Conservation (phyloP, 176 grass and related monocot genomes). For the Phragmites australis region DNA sequence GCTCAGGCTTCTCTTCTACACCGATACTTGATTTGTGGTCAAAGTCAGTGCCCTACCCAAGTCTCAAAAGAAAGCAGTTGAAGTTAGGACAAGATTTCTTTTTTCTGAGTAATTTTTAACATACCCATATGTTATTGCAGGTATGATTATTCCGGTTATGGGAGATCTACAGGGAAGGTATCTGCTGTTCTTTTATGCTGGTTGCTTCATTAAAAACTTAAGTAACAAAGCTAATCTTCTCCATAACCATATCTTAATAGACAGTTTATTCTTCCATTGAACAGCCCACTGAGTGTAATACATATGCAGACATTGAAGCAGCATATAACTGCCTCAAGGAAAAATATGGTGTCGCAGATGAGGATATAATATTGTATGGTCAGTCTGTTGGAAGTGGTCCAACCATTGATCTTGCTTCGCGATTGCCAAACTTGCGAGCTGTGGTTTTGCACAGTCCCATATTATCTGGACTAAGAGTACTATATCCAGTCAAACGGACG, state of each 20-base stretch:
- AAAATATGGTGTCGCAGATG: constrained; percentile 72
- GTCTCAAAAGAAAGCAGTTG: background rate
- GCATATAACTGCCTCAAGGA: constrained; percentile 89
- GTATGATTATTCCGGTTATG: constrained; percentile 93
- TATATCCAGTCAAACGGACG: constrained; percentile 79
- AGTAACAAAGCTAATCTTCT: constrained; percentile 37
- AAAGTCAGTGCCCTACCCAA: constrained; percentile 13
- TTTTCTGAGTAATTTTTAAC: constrained; percentile 12
- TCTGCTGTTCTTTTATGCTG: constrained; percentile 29
- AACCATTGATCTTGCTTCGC: constrained; percentile 87
- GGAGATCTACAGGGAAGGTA: constrained; percentile 91
- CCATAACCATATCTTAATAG: constrained; percentile 54
- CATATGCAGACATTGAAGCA: constrained; percentile 96
- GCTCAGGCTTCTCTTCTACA: background rate
- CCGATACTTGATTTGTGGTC: background rate
- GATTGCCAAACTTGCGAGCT: constrained; percentile 73
- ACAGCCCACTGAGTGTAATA: constrained; percentile 94
- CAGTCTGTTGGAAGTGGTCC: constrained; percentile 94
- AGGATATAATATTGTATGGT: constrained; percentile 86
- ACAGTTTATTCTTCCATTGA: constrained; percentile 61
- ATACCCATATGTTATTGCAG: constrained; percentile 41
- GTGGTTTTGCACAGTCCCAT: constrained; percentile 92
- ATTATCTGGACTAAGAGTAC: constrained; percentile 81
- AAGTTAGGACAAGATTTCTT: background rate
- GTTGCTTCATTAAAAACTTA: constrained; percentile 32